Conservation (phyloP, 768 basidiomycete species). For the Floccularia luteovirens region DNA sequence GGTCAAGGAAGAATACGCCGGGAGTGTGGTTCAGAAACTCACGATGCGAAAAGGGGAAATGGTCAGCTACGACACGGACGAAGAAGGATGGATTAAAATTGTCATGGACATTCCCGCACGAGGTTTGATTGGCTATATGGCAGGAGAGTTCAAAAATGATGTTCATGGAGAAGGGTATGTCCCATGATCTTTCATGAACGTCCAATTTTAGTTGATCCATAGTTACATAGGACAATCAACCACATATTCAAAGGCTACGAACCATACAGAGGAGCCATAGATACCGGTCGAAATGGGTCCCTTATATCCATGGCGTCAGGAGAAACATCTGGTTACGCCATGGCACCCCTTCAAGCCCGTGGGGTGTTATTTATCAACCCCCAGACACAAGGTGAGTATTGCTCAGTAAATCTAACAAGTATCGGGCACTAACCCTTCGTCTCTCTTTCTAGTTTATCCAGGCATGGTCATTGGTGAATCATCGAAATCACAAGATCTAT, state of each 20-base stretch:
- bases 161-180: slow-evolving; percentile 40
- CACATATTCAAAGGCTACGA: slow-evolving; percentile 46
- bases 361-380: slow-evolving; percentile 39
- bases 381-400: slow-evolving; percentile 26
- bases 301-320: slow-evolving; percentile 39
- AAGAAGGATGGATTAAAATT: slow-evolving; percentile 38
- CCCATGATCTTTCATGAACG: background rate
- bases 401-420: background rate
- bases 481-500: slow-evolving; percentile 35
- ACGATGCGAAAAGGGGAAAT: slow-evolving; percentile 44
- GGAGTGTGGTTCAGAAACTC: slow-evolving; percentile 39
- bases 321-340: slow-evolving; percentile 38
- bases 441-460: slow-evolving; percentile 28
- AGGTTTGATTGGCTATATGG: slow-evolving; percentile 44
- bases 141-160: slow-evolving; percentile 44
- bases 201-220: slow-evolving; percentile 1
- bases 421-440: background rate
- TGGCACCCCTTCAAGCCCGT: slow-evolving; percentile 40
- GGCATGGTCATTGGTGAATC: slow-evolving; percentile 48
- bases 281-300: slow-evolving; percentile 40
- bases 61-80: slow-evolving; percentile 35
- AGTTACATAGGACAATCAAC: slow-evolving; percentile 31
- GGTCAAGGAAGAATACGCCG: slow-evolving; percentile 39
- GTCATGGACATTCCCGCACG: slow-evolving; percentile 41
- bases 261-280: slow-evolving; percentile 32